A percentile compares a stretch with the other conserved stretches of the same genome.
phyloP scores from a whole-genome alignment of 306 rosid species.

The Vicia villosa region DNA sequence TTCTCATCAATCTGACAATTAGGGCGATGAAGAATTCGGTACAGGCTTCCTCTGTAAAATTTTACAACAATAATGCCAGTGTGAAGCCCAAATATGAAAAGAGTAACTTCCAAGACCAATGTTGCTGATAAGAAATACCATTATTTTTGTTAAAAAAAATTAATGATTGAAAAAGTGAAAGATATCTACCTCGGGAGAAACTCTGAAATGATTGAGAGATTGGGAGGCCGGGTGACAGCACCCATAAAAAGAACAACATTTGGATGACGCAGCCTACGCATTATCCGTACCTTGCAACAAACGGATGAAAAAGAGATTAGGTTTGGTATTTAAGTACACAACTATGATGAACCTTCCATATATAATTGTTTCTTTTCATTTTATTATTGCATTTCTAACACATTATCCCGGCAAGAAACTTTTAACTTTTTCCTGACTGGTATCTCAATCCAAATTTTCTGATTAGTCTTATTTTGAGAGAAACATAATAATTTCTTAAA shows the following conservation, averaged over 20 bases:
- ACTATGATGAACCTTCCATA: constrained; percentile 23
- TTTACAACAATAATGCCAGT: constrained; percentile 27
- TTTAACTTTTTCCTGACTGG: constrained; percentile 11
- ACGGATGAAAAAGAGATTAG: constrained; percentile 35
- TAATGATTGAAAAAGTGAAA: constrained; percentile 4
- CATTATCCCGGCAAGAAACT: constrained; percentile 1
- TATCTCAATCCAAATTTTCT: constrained; percentile 23
- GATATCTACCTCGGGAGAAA: constrained; percentile 84
- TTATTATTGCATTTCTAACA: constrained; percentile 19
- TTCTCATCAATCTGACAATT: constrained; percentile 84
- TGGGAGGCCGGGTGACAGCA: constrained; percentile 97
- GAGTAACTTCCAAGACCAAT: constrained; percentile 22
- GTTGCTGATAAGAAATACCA: constrained; percentile 6
- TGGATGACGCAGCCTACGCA: constrained; percentile 98
- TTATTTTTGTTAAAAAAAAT: constrained; percentile 8
- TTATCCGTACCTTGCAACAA: constrained; percentile 79
- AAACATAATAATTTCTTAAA: constrained; percentile 15
- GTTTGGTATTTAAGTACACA: constrained; percentile 23
- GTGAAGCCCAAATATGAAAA: constrained; percentile 15
- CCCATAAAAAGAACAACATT: constrained; percentile 98
- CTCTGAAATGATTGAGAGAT: constrained; percentile 95
- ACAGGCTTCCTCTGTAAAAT: constrained; percentile 86
- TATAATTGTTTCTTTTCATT: constrained; percentile 11
- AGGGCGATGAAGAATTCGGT: constrained; percentile 88
- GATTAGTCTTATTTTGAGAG: constrained; percentile 8